Evolutionary conservation across 768 basidiomycete genomes (phyloP).

Genomic region (Amanita exitialis): DNA sequence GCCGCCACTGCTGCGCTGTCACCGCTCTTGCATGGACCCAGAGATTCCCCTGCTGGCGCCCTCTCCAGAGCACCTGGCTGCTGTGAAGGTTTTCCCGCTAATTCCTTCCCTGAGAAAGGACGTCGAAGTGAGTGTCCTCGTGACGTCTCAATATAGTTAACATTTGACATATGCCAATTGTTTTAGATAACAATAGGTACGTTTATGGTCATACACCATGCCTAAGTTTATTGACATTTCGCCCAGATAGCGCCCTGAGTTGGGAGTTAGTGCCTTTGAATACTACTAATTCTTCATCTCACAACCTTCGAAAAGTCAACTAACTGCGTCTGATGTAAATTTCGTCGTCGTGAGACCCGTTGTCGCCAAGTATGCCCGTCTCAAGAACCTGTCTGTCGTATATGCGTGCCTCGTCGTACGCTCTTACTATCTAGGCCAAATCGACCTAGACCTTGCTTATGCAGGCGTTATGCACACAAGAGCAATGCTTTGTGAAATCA

Average conservation of each 20-base stretch:
- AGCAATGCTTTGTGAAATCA: slow-evolving; percentile 77
- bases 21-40: slow-evolving; percentile 27
- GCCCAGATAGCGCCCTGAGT: slow-evolving; percentile 57
- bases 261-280: slow-evolving; percentile 57
- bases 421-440: slow-evolving; percentile 66
- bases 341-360: slow-evolving; percentile 71
- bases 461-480: slow-evolving; percentile 55
- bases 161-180: slow-evolving; percentile 13
- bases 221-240: slow-evolving; percentile 6
- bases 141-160: not conserved
- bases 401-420: slow-evolving; percentile 73
- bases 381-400: slow-evolving; percentile 65
- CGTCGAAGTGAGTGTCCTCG: slow-evolving; percentile 40
- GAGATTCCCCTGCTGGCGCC: slow-evolving; percentile 37
- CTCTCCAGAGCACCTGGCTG: slow-evolving; percentile 43
- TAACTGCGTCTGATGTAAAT: slow-evolving; percentile 77
- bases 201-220: slow-evolving; percentile 8
- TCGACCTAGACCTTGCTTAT: slow-evolving; percentile 66
- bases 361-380: slow-evolving; percentile 67
- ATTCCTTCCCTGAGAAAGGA: slow-evolving; percentile 66
- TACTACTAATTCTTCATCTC: slow-evolving; percentile 4
- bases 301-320: slow-evolving; percentile 37
- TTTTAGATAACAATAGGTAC: slow-evolving; percentile 35
- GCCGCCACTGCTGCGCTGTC: slow-evolving; percentile 6
- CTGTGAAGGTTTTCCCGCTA: slow-evolving; percentile 73